Evolutionary conservation across 2,329 filamentous ascomycete species (phyloP).

Genomic region (Emydomyces testavorans): DNA sequence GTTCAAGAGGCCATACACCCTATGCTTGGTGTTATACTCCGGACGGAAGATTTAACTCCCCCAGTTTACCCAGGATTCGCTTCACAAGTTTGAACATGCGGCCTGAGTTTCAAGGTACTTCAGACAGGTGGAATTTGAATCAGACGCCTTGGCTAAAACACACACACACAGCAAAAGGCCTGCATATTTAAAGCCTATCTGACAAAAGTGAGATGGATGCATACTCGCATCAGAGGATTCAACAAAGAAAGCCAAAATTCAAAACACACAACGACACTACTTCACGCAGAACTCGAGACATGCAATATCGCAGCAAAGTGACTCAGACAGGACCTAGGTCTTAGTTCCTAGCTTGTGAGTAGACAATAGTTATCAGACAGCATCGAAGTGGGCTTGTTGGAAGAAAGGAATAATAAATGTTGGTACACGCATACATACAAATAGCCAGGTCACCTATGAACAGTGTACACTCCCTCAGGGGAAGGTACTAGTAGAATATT

Average conservation of each 20-base stretch:
- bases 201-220: too few relatives aligned
- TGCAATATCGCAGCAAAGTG: neutral
- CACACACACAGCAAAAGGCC: neutral
- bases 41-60: too few relatives aligned
- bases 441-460: neutral
- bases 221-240: neutral
- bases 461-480: neutral
- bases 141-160: neutral
- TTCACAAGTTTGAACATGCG: neutral
- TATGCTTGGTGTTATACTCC: too few relatives aligned
- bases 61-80: too few relatives aligned
- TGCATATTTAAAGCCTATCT: neutral
- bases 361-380: too few relatives aligned
- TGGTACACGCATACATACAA: conserved; percentile 6
- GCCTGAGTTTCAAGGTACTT: neutral
- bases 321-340: too few relatives aligned
- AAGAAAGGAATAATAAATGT: too few relatives aligned
- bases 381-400: too few relatives aligned
- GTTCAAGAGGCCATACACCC: too few relatives aligned
- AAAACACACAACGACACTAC: neutral
- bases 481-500: neutral
- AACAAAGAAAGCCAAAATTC: neutral
- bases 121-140: neutral
- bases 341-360: too few relatives aligned
- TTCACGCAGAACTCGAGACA: neutral